These are phyloP conservation scores for Curvularia lunata DNA, from an alignment of 2,329 filamentous ascomycete genomes.

Conservation along the genomic window DNA sequence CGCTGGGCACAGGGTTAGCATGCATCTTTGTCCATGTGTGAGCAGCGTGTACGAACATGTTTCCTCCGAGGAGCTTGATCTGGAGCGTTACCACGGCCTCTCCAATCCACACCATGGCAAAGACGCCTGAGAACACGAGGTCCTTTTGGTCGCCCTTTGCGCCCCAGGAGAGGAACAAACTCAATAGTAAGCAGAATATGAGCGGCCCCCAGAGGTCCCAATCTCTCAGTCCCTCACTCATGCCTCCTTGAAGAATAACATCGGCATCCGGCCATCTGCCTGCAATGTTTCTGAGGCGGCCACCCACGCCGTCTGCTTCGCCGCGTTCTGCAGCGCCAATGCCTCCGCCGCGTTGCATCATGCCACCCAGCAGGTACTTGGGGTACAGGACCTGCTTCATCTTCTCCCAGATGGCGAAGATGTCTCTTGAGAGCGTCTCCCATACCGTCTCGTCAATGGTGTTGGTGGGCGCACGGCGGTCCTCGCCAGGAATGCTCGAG, in stretches of 20 bases:
- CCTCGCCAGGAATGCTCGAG: constrained; percentile 88
- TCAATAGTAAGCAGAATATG: constrained; percentile 89
- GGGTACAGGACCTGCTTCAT: constrained; percentile 97
- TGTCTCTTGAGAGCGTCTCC: constrained; percentile 92
- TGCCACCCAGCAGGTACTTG: constrained; percentile 82
- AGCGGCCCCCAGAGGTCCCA: constrained; percentile 99
- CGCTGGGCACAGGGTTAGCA: constrained; percentile 63
- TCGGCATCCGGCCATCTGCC: constrained; percentile 73
- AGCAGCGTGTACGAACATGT: constrained; percentile 73
- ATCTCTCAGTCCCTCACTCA: constrained; percentile 89
- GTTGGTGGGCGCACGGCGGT: constrained; percentile 85
- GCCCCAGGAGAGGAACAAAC: constrained; percentile 83
- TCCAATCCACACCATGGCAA: constrained; percentile 95
- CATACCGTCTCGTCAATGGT: constrained; percentile 98
- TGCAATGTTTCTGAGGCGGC: constrained; percentile 60
- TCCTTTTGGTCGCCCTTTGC: constrained; percentile 82
- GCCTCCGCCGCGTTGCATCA: constrained; percentile 65
- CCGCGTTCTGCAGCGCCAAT: constrained; percentile 64
- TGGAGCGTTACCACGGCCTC: constrained; percentile 97
- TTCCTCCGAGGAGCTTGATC: constrained; percentile 94
- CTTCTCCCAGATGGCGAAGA: constrained; percentile 95
- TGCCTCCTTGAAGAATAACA: constrained; percentile 69
- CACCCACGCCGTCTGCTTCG: constrained; percentile 54
- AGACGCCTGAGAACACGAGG: constrained; percentile 92
- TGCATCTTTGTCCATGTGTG: neutral